Evolutionary conservation across 257 asterid genomes (phyloP).

Genomic region (Capsicum chinense): DNA sequence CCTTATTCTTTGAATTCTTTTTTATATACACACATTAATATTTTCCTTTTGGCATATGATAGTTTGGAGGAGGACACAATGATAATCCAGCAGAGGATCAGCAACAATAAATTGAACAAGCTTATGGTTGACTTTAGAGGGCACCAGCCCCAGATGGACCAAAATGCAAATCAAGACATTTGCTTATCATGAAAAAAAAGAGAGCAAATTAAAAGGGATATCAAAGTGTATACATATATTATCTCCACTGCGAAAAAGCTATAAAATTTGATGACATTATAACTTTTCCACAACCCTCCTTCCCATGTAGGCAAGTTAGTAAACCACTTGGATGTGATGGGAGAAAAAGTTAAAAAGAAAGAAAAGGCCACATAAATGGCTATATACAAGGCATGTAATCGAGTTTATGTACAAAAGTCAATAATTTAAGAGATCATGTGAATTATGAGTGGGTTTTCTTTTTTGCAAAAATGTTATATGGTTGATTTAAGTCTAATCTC

Average conservation of each 20-base stretch:
- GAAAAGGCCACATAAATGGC: not conserved
- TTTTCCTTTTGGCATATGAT: not conserved
- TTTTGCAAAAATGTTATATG: not conserved
- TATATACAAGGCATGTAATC: conserved; percentile 20
- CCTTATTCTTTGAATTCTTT: not conserved
- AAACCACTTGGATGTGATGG: not conserved
- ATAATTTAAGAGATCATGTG: not conserved
- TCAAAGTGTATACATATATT: not conserved
- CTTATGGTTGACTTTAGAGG: conserved; percentile 15
- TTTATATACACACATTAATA: not conserved
- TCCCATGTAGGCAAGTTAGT: not conserved
- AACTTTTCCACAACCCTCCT: not conserved
- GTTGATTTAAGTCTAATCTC: not conserved
- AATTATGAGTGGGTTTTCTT: not conserved
- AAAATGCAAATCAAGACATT: conserved; percentile 4
- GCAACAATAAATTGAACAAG: conserved; percentile 19
- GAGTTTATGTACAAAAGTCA: conserved; percentile 4
- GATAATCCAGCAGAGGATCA: conserved; percentile 24
- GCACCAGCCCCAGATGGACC: not conserved
- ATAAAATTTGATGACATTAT: not conserved
- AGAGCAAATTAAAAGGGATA: conserved; percentile 4
- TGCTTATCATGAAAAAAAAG: conserved; percentile 20
- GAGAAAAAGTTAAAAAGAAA: not conserved
- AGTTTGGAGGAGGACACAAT: conserved; percentile 17
- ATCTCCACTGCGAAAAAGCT: not conserved